Evolutionary conservation across 2,329 filamentous ascomycete species (phyloP).

Genomic region (Venturia effusa): DNA sequence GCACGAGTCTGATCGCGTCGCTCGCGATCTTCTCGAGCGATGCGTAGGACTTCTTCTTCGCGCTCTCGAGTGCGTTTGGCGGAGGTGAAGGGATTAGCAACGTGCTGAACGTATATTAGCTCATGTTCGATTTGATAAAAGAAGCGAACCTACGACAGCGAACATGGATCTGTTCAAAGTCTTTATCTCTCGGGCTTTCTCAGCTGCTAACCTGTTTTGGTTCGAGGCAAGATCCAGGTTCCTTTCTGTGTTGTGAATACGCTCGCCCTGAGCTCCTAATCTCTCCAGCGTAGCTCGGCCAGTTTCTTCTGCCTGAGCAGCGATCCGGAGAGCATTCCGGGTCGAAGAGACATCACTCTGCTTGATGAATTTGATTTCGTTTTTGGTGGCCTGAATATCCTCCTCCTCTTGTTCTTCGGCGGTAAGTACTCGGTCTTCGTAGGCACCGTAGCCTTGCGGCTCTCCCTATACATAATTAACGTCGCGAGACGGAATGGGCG

Average conservation of each 20-base stretch:
- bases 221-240: conserved; percentile 72
- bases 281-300: conserved; percentile 62
- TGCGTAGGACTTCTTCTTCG: conserved; percentile 59
- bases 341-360: conserved; percentile 59
- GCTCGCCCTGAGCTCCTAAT: conserved; percentile 68
- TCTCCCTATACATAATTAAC: not conserved
- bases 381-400: conserved; percentile 59
- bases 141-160: conserved; percentile 10
- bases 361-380: conserved; percentile 66
- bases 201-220: conserved; percentile 67
- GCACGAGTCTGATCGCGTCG: conserved; percentile 44
- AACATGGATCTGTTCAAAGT: conserved; percentile 8
- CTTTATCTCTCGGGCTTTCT: conserved; percentile 45
- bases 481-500: not conserved
- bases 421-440: conserved; percentile 66
- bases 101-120: conserved; percentile 17
- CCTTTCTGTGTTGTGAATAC: conserved; percentile 70
- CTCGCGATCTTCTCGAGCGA: conserved; percentile 47
- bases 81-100: conserved; percentile 27
- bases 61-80: conserved; percentile 48
- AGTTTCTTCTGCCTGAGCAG: conserved; percentile 58
- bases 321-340: conserved; percentile 57
- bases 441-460: conserved; percentile 21
- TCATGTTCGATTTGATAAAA: not conserved
- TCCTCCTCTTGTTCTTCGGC: conserved; percentile 70